A percentile compares a stretch with the other conserved stretches of the same genome.
These are phyloP conservation scores for Tetradesmus obliquus DNA, from an alignment of 139 green algal species.

Conservation along the genomic window DNA sequence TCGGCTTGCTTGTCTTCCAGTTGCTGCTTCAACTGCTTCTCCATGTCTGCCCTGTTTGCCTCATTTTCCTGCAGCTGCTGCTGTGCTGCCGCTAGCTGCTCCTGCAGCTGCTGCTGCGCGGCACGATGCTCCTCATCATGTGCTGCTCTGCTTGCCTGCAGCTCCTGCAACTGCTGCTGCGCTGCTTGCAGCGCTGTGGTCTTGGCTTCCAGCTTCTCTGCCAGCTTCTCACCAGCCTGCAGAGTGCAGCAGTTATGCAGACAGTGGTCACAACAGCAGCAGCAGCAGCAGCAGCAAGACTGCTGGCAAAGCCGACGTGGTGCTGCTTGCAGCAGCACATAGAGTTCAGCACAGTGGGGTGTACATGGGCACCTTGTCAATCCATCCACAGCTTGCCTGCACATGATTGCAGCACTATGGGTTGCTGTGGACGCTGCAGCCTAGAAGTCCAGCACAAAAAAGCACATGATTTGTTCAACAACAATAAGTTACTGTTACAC, in stretches of 20 bases:
- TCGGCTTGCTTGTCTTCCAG: background rate
- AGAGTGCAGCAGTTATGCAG: background rate
- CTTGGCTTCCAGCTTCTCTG: conserved; percentile 15
- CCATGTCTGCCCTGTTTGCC: background rate
- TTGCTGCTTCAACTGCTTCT: background rate
- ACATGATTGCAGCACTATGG: background rate
- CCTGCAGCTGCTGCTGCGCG: background rate
- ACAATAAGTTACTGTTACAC: no score
- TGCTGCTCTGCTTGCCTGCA: background rate
- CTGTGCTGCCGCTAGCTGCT: background rate
- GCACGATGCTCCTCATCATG: background rate
- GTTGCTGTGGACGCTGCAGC: background rate
- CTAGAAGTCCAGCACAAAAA: no score
- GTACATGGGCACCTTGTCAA: no score
- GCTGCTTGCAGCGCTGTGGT: background rate
- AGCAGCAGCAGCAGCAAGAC: background rate
- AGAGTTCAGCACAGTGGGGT: no score
- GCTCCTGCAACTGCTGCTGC: conserved; percentile 28
- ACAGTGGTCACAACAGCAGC: background rate
- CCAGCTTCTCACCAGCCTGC: conserved; percentile 25
- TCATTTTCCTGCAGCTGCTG: background rate
- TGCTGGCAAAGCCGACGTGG: background rate
- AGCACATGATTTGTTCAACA: no score
- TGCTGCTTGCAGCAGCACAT: no score
- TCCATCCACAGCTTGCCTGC: no score